Conservation (phyloP, 257 asterid species). For the Solanum rostratum region DNA sequence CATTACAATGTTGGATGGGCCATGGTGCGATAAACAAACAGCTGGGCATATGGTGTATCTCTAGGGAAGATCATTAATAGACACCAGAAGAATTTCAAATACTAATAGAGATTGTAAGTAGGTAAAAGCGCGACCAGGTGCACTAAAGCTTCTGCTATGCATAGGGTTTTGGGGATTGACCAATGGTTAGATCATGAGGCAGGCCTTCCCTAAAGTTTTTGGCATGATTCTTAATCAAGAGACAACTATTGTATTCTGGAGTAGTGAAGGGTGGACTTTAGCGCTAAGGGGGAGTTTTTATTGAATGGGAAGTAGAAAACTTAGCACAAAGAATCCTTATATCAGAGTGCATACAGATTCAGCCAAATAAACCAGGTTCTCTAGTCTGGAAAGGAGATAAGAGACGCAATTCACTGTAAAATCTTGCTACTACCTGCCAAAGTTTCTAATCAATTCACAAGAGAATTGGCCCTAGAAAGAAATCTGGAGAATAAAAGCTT, state of each 20-base stretch:
- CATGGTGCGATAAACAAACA: background rate
- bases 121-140: too few relatives aligned
- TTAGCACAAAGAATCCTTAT: background rate
- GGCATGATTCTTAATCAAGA: background rate
- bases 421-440: background rate
- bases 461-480: background rate
- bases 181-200: background rate
- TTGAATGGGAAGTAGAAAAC: background rate
- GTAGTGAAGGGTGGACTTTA: background rate
- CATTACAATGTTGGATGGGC: background rate
- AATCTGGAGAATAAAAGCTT: background rate
- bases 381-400: background rate
- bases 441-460: background rate
- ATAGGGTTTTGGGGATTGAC: background rate
- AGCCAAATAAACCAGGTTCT: background rate
- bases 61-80: background rate
- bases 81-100: background rate
- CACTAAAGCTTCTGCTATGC: too few relatives aligned
- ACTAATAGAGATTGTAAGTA: background rate
- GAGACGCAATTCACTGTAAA: background rate
- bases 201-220: background rate
- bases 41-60: background rate
- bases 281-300: background rate
- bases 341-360: background rate
- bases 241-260: background rate